Conservation (phyloP, 305 asterid genomes). For the Ilex paraguariensis region DNA sequence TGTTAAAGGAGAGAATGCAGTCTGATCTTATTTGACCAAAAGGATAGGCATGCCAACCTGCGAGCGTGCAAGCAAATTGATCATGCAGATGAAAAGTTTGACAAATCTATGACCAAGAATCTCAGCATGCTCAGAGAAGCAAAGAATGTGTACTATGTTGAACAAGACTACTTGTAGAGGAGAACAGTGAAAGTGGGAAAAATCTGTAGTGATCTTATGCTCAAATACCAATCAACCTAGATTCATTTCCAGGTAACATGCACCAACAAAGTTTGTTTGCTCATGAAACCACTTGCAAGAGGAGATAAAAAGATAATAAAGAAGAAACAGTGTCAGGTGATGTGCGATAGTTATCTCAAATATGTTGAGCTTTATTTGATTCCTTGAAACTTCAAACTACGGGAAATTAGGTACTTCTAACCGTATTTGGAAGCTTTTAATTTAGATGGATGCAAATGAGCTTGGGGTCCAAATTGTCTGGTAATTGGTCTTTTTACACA, state of each 20-base stretch:
- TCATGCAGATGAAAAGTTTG: slow-evolving; percentile 35
- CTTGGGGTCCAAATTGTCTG: background rate
- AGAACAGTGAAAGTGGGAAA: slow-evolving; percentile 6
- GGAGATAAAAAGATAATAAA: slow-evolving; percentile 4
- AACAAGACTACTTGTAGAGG: slow-evolving; percentile 10
- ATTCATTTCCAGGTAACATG: slow-evolving; percentile 34
- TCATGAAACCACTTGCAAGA: slow-evolving; percentile 19
- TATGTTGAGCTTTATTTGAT: too few species aligned
- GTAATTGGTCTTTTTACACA: too few species aligned
- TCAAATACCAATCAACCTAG: slow-evolving; percentile 13
- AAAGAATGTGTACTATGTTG: slow-evolving; percentile 8
- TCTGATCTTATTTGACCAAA: slow-evolving; percentile 26
- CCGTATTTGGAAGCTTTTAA: too few species aligned
- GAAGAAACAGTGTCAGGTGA: too few species aligned
- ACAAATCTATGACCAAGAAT: slow-evolving; percentile 29
- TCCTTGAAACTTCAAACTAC: too few species aligned
- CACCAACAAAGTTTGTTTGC: slow-evolving; percentile 42
- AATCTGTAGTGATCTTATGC: slow-evolving; percentile 27
- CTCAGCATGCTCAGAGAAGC: slow-evolving; percentile 9
- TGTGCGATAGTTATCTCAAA: too few species aligned
- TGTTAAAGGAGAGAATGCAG: slow-evolving; percentile 8
- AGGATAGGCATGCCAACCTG: slow-evolving; percentile 31
- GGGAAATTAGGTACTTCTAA: too few species aligned
- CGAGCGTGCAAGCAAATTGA: slow-evolving; percentile 31
- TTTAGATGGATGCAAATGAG: too few species aligned